phyloP scores from a whole-genome alignment of 352 stramenopile genomes.

The Nothophytophthora sp. region DNA sequence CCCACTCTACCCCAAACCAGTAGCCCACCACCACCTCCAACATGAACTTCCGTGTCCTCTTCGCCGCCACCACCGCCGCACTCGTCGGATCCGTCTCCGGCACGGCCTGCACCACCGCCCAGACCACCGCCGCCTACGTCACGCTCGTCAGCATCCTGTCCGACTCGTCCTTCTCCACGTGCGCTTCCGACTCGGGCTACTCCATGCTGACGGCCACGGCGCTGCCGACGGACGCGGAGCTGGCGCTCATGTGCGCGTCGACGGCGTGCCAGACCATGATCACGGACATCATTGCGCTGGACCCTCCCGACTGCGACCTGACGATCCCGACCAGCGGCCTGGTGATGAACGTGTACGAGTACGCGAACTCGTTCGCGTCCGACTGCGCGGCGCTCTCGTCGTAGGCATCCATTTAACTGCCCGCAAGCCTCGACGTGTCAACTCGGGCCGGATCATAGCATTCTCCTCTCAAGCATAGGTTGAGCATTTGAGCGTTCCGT shows the following conservation, averaged over 20 bases:
- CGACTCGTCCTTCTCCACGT: not conserved
- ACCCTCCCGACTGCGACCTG: slow-evolving; percentile 8
- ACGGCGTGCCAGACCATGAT: slow-evolving; percentile 3
- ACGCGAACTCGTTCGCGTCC: slow-evolving; percentile 5
- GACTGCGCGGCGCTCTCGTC: slow-evolving; percentile 2
- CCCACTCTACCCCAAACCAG: too few relatives aligned
- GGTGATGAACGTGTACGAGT: slow-evolving; percentile 8
- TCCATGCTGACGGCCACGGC: slow-evolving; percentile 3
- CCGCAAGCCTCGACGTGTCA: too few relatives aligned
- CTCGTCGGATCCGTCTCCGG: too few relatives aligned
- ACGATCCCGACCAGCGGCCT: slow-evolving; percentile 6
- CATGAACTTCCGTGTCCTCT: too few relatives aligned
- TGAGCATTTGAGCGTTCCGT: too few relatives aligned
- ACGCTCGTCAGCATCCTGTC: slow-evolving; percentile 2
- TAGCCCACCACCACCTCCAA: too few relatives aligned
- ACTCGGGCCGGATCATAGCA: too few relatives aligned
- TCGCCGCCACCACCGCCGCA: too few relatives aligned
- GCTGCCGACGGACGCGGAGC: slow-evolving; percentile 3
- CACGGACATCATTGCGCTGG: not conserved
- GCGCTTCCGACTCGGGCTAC: slow-evolving; percentile 7
- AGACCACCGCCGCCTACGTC: slow-evolving; percentile 1
- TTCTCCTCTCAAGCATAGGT: too few relatives aligned
- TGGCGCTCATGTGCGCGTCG: slow-evolving; percentile 3
- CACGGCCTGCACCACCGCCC: too few relatives aligned
- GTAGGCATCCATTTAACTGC: too few relatives aligned